These are phyloP conservation scores for Kockiozyma suomiensis DNA, from an alignment of 805 yeast genomes.

Conservation along the genomic window DNA sequence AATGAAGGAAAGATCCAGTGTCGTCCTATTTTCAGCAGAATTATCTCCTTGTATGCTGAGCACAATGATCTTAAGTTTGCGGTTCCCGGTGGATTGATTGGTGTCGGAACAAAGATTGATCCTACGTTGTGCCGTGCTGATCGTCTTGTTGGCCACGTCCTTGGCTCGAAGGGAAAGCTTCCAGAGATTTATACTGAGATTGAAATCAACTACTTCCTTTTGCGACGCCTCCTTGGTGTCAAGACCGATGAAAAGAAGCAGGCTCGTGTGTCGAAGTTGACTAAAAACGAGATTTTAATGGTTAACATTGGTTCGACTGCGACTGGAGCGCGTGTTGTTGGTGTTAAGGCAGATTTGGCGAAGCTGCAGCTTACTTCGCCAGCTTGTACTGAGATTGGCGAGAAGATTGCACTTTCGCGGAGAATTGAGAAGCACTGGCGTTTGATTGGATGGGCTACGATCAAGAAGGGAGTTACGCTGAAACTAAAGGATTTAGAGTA, in stretches of 20 bases:
- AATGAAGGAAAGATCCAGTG: constrained; percentile 86
- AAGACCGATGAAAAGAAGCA: constrained; percentile 82
- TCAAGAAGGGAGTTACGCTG: constrained; percentile 36
- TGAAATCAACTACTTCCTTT: constrained; percentile 93
- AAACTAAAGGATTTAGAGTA: constrained; percentile 20
- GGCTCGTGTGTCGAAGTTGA: constrained; percentile 94
- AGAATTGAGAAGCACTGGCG: constrained; percentile 99
- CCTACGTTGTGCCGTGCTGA: constrained; percentile 99
- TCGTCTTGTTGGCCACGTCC: constrained; percentile 98
- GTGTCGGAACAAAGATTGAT: constrained; percentile 99
- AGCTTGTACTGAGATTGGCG: constrained; percentile 97
- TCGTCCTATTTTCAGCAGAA: constrained; percentile 91
- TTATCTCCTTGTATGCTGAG: constrained; percentile 94
- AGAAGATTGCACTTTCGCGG: constrained; percentile 97
- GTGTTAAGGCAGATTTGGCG: constrained; percentile 99
- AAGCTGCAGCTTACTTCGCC: constrained; percentile 95
- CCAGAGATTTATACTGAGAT: constrained; percentile 97
- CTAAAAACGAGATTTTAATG: constrained; percentile 94
- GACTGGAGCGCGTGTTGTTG: constrained; percentile 97
- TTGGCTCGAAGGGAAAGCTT: constrained; percentile 93
- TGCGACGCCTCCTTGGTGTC: constrained; percentile 96
- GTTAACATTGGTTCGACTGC: constrained; percentile 99
- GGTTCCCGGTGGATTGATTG: constrained; percentile 99
- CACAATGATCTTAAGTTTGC: constrained; percentile 97
- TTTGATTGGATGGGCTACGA: constrained; percentile 97